A percentile compares a stretch with the other conserved stretches of the same genome.
phyloP scores from a whole-genome alignment of 768 basidiomycete genomes.

The Porpolomopsis calyptriformis region DNA sequence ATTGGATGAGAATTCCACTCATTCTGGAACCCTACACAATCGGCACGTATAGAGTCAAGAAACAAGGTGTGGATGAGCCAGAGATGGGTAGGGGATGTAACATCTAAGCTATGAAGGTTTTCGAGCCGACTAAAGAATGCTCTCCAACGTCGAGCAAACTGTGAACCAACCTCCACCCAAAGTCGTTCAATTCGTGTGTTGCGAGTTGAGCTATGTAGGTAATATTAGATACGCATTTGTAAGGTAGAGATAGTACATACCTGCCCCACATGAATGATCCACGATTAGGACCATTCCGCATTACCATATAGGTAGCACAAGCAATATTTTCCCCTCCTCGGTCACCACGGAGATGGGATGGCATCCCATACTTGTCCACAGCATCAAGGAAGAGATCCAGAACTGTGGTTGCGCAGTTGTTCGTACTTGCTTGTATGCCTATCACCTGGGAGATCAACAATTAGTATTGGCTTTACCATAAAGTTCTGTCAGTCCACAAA shows the following conservation, averaged over 20 bases:
- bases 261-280: conserved; percentile 28
- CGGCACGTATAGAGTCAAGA: conserved; percentile 24
- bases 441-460: conserved; percentile 15
- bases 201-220: conserved; percentile 22
- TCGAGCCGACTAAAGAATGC: conserved; percentile 33
- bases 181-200: conserved; percentile 36
- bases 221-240: background rate
- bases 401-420: conserved; percentile 21
- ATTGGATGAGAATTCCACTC: conserved; percentile 34
- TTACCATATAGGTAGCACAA: conserved; percentile 26
- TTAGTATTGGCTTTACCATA: background rate
- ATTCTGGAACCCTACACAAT: conserved; percentile 23
- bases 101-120: conserved; percentile 23
- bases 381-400: conserved; percentile 18
- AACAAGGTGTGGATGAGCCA: conserved; percentile 38
- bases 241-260: background rate
- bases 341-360: conserved; percentile 25
- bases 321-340: conserved; percentile 26
- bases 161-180: conserved; percentile 32
- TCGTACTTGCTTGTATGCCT: conserved; percentile 17
- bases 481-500: conserved; percentile 8
- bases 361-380: conserved; percentile 16
- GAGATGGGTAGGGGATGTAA: conserved; percentile 21
- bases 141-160: conserved; percentile 31
- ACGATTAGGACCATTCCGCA: conserved; percentile 19